Percentiles rank a stretch among this genome's conserved stretches.
Evolutionary conservation across 78 protist species (phyloP).

Genomic region (Dictyostelium purpureum): DNA sequence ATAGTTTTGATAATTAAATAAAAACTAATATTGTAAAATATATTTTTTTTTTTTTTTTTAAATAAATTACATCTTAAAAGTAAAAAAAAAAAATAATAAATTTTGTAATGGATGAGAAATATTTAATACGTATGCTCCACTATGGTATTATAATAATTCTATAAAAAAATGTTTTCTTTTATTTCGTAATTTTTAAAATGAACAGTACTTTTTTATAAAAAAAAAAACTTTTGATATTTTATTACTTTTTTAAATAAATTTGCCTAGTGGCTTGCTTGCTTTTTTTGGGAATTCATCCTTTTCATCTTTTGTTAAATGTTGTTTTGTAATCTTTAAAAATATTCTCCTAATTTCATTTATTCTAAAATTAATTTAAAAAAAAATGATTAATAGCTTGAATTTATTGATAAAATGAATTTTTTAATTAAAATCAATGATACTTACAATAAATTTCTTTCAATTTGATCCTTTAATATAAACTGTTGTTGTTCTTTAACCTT

Average conservation of each 20-base stretch:
- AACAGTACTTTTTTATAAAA: neutral
- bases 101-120: no score
- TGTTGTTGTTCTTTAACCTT: conserved; percentile 69
- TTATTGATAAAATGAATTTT: neutral
- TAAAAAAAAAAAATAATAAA: neutral
- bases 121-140: no score
- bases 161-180: no score
- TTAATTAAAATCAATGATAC: neutral
- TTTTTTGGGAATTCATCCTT: conserved; percentile 41
- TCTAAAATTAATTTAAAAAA: neutral
- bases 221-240: neutral
- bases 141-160: no score
- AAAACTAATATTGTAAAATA: no score
- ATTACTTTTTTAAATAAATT: neutral
- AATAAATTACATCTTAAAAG: no score
- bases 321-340: conserved; percentile 28
- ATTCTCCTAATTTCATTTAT: conserved; percentile 65
- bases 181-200: no score
- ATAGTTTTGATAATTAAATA: no score
- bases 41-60: no score
- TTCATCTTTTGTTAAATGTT: conserved; percentile 47
- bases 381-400: neutral
- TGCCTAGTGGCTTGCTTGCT: no score
- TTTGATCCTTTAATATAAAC: conserved; percentile 51
- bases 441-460: conserved; percentile 63